A percentile compares a stretch with the other conserved stretches of the same genome.
phyloP scores from a whole-genome alignment of 768 basidiomycete genomes.

The Glaciozyma martinii region DNA sequence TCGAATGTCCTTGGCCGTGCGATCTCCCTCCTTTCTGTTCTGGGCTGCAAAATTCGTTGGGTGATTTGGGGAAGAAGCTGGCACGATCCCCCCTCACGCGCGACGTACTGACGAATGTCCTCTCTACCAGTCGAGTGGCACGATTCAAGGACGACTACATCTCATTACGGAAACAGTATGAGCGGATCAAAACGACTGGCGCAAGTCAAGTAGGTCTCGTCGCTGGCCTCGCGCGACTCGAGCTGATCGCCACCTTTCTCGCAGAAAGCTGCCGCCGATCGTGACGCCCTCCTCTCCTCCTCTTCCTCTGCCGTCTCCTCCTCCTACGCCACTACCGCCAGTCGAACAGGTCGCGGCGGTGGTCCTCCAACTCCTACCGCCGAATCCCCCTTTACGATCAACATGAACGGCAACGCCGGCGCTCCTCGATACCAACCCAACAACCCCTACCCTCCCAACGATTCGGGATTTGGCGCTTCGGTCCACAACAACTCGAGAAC shows the following conservation, averaged over 20 bases:
- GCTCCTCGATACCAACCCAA: not conserved
- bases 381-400: constrained; percentile 6
- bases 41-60: no score
- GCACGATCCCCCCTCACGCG: no score
- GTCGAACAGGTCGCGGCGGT: not conserved
- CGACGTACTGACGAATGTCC: not conserved
- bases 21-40: no score
- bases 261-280: constrained; percentile 5
- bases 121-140: constrained; percentile 63
- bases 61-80: no score
- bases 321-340: constrained; percentile 1
- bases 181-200: constrained; percentile 51
- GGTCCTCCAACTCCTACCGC: not conserved
- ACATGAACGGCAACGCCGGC: constrained; percentile 1
- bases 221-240: not conserved
- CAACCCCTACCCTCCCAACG: not conserved
- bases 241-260: no score
- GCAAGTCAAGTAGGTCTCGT: not conserved
- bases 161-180: constrained; percentile 74
- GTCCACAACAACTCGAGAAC: constrained; percentile 46
- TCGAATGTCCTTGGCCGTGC: no score
- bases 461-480: not conserved
- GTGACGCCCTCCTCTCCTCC: constrained; percentile 18
- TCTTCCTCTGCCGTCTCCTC: constrained; percentile 6
- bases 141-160: constrained; percentile 81